Evolutionary conservation across 345 rosid genomes (phyloP).

Genomic region (Citrus sp.): DNA sequence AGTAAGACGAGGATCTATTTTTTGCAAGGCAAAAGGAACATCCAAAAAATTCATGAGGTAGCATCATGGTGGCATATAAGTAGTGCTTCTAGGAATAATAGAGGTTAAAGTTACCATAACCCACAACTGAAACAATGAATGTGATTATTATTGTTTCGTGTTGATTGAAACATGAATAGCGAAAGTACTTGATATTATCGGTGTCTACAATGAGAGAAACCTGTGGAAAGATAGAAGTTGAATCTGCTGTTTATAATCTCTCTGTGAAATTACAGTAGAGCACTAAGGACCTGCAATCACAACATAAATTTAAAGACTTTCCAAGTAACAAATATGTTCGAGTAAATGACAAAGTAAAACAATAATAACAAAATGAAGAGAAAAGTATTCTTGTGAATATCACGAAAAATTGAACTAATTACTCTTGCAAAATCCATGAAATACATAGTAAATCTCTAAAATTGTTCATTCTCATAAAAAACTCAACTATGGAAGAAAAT

Average conservation of each 20-base stretch:
- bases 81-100: neutral
- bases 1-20: neutral
- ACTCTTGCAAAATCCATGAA: neutral
- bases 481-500: neutral
- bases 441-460: neutral
- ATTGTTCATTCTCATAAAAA: neutral
- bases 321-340: neutral
- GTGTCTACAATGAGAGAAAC: neutral
- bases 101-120: neutral
- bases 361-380: neutral
- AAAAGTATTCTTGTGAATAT: neutral
- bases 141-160: neutral
- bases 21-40: neutral
- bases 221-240: neutral
- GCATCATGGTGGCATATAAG: neutral
- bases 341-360: neutral
- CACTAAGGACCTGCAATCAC: neutral
- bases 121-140: neutral
- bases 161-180: neutral
- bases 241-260: neutral
- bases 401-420: neutral
- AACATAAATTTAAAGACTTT: neutral
- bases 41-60: neutral
- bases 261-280: neutral
- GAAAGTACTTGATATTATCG: neutral